Percentiles rank a stretch among this genome's conserved stretches.
These are phyloP conservation scores for Pyrrhoderma noxium DNA, from an alignment of 1,284 basidiomycete species.

Conservation along the genomic window DNA sequence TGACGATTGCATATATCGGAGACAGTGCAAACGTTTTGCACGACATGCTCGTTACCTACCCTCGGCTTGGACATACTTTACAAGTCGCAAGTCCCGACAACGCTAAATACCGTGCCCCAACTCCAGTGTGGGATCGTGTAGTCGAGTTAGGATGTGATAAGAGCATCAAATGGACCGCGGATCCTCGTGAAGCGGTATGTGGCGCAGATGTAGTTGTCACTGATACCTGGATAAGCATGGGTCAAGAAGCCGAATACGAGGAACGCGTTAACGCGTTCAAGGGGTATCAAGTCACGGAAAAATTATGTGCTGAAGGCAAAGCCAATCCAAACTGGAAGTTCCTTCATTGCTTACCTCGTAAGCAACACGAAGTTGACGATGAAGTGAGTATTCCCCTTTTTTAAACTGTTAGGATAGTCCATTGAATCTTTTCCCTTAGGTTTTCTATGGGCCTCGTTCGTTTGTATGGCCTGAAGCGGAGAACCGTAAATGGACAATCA, in stretches of 20 bases:
- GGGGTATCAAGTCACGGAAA: constrained; percentile 93
- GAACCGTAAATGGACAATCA: constrained; percentile 92
- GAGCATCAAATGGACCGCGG: constrained; percentile 66
- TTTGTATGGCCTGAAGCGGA: constrained; percentile 73
- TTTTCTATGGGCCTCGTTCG: constrained; percentile 72
- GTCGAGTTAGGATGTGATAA: constrained; percentile 62
- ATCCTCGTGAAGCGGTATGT: constrained; percentile 81
- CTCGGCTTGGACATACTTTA: constrained; percentile 83
- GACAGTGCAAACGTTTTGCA: constrained; percentile 96
- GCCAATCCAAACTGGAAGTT: constrained; percentile 92
- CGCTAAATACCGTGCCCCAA: constrained; percentile 62
- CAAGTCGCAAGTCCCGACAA: constrained; percentile 74
- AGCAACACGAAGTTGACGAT: constrained; percentile 90
- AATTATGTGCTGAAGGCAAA: constrained; percentile 68
- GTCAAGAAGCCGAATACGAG: constrained; percentile 92
- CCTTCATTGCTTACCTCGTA: constrained; percentile 93
- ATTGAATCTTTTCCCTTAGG: constrained; percentile 30
- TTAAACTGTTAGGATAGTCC: constrained; percentile 22
- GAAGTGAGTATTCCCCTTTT: constrained; percentile 54
- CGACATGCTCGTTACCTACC: constrained; percentile 94
- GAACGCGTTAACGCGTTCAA: constrained; percentile 82
- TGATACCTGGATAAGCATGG: constrained; percentile 99
- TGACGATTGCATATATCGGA: constrained; percentile 91
- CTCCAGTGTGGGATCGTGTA: constrained; percentile 75
- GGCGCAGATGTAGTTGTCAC: constrained; percentile 93